A percentile compares a stretch with the other conserved stretches of the same genome.
These are phyloP conservation scores for Leavenworthia alabamica DNA, from an alignment of 345 rosid genomes.

Conservation along the genomic window DNA sequence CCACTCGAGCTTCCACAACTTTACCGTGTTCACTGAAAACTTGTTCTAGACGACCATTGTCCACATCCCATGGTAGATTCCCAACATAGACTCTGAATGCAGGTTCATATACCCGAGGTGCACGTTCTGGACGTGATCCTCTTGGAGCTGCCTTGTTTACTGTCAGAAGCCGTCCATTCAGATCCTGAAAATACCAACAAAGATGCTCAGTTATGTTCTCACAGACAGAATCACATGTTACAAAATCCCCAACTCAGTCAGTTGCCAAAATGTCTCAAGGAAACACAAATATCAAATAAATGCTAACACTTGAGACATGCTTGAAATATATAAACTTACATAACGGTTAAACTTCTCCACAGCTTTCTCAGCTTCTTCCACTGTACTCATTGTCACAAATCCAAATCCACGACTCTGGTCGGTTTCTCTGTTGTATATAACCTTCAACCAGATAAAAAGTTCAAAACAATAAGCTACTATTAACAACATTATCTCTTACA, in stretches of 20 bases:
- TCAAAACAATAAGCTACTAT: not conserved
- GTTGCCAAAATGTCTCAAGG: not conserved
- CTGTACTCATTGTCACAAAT: slow-evolving; percentile 81
- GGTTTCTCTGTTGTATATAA: slow-evolving; percentile 72
- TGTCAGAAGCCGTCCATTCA: slow-evolving; percentile 65
- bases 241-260: not conserved
- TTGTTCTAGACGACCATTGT: slow-evolving; percentile 65
- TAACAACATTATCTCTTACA: not conserved
- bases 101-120: slow-evolving; percentile 48
- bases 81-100: slow-evolving; percentile 68
- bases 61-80: slow-evolving; percentile 82
- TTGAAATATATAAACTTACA: slow-evolving; percentile 42
- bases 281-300: not conserved
- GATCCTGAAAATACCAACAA: slow-evolving; percentile 39
- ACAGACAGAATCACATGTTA: not conserved
- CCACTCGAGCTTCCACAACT: slow-evolving; percentile 72
- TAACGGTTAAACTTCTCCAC: slow-evolving; percentile 57
- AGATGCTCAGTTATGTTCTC: not conserved
- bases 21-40: slow-evolving; percentile 86
- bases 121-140: slow-evolving; percentile 63
- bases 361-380: slow-evolving; percentile 84
- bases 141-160: slow-evolving; percentile 87
- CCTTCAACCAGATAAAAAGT: slow-evolving; percentile 41
- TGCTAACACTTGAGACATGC: not conserved
- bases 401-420: slow-evolving; percentile 93